These are phyloP conservation scores for Isatis lusitanica DNA, from an alignment of 441 rosid genomes.

Conservation along the genomic window DNA sequence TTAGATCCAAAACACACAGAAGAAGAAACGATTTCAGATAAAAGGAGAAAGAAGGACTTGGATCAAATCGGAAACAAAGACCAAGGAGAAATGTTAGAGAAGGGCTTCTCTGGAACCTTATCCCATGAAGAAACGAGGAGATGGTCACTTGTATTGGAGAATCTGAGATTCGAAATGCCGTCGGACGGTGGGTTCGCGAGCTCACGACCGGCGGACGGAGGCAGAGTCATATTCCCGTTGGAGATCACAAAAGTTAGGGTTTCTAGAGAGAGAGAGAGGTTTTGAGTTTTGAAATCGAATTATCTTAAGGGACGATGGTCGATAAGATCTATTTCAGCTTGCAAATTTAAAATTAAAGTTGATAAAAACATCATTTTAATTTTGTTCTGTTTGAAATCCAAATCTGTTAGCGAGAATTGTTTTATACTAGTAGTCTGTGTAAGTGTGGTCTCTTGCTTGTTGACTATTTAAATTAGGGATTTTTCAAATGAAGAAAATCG, in stretches of 20 bases:
- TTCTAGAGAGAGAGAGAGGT: constrained; percentile 27
- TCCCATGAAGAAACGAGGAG: constrained; percentile 99
- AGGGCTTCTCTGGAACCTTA: constrained; percentile 51
- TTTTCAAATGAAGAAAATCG: not conserved
- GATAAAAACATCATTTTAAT: not conserved
- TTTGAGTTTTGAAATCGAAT: not conserved
- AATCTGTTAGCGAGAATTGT: too few species aligned
- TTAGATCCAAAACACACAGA: constrained; percentile 19
- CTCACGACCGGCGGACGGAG: constrained; percentile 76
- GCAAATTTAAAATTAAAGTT: not conserved
- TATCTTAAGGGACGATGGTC: not conserved
- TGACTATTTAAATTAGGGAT: not conserved
- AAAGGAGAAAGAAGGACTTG: not conserved
- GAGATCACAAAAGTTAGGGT: constrained; percentile 34
- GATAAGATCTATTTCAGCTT: not conserved
- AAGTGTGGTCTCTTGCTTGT: not conserved
- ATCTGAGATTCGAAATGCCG: constrained; percentile 93
- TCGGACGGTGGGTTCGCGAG: constrained; percentile 77
- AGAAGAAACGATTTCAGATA: not conserved
- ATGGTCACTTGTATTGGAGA: constrained; percentile 92
- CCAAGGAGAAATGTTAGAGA: not conserved
- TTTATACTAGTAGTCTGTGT: too few species aligned
- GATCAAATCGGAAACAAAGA: not conserved
- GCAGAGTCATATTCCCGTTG: constrained; percentile 46
- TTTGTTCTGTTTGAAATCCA: constrained; percentile 16